Conservation (phyloP, 2,329 filamentous ascomycete species). For the Orbilia oligospora region DNA sequence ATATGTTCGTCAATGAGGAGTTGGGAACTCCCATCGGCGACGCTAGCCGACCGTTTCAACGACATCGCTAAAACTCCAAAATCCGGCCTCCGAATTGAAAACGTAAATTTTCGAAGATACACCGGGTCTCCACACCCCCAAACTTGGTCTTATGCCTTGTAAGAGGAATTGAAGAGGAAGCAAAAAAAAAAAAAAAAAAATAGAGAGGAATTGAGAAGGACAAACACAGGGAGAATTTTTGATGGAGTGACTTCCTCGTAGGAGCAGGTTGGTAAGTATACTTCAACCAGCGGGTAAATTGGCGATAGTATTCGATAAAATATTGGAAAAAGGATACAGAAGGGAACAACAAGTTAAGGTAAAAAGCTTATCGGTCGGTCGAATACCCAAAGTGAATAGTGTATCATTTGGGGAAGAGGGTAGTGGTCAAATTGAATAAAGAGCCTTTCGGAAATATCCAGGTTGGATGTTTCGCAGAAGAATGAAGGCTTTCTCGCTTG, state of each 20-base stretch:
- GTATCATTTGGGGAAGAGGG: constrained; percentile 32
- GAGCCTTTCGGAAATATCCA: constrained; percentile 33
- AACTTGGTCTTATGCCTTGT: neutral
- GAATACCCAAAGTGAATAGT: constrained; percentile 12
- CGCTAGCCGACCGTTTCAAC: constrained; percentile 57
- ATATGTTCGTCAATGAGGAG: constrained; percentile 34
- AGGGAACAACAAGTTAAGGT: constrained; percentile 19
- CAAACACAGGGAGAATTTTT: neutral
- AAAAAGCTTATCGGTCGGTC: constrained; percentile 44
- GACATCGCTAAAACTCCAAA: constrained; percentile 39
- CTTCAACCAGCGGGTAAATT: constrained; percentile 23
- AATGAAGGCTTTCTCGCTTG: constrained; percentile 26
- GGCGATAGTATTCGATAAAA: constrained; percentile 19
- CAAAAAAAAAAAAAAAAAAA: constrained; percentile 1
- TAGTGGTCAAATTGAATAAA: constrained; percentile 25
- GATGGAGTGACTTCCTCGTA: constrained; percentile 17
- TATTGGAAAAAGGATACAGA: constrained; percentile 18
- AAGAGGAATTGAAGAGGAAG: neutral
- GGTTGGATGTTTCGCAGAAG: constrained; percentile 32
- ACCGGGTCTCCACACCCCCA: constrained; percentile 2
- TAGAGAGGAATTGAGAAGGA: constrained; percentile 7
- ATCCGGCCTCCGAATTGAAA: neutral
- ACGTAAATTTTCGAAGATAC: constrained; percentile 17
- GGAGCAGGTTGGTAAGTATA: constrained; percentile 10
- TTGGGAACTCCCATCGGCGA: constrained; percentile 45